Base-by-base conservation (phyloP, 2,329 filamentous ascomycete genomes). In the Coleophoma crateriformis region DNA sequence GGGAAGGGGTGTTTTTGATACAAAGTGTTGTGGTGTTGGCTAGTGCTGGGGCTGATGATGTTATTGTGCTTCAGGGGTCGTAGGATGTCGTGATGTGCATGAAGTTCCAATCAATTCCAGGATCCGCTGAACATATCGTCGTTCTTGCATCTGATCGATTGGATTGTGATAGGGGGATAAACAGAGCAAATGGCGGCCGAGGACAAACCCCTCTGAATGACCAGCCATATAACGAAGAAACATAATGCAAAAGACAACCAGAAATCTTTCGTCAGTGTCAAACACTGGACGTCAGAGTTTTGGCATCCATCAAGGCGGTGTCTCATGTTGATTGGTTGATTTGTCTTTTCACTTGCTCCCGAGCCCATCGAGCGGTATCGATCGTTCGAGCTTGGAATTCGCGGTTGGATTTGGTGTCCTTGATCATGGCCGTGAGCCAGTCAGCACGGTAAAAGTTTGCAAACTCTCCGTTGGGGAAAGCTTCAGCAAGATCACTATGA, bases 311-410 rank as follows among this genome's bases (percentile, higher is more conserved):
- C 37, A 45, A 38, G 47, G 62, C 65, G 45, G 64, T 64, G 55
- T 65, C 62, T 55, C 63, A 59, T 13, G 60, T 51, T 34, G 60
- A 59, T 49, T 62, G 57, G 38, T 79, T 78, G 47, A 84, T 71
- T 71, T 99, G 94, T 62, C 90, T 87, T 79, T 96, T 97, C 68
- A 97, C 91, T 68, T 96, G 90, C 72, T 97, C 94, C 53, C 92
- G 87, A 55, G 94, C 91, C 94, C 94, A 99, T 62, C 92, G 87
- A 65, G 94, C 94, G 43, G 94, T 97, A 58, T 96, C 90, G 58
- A 94, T 85, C 3, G 94, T 99, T 55, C 91, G 87, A 27, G 80
- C 65, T 60, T 84, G 79, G 74, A 88, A 96, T 43, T 97, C 91
- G 60, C 88, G 85, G 76, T 94, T 96, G 51, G 82, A 80, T 63